phyloP scores from a whole-genome alignment of 345 rosid genomes.

The Syzygium grande region DNA sequence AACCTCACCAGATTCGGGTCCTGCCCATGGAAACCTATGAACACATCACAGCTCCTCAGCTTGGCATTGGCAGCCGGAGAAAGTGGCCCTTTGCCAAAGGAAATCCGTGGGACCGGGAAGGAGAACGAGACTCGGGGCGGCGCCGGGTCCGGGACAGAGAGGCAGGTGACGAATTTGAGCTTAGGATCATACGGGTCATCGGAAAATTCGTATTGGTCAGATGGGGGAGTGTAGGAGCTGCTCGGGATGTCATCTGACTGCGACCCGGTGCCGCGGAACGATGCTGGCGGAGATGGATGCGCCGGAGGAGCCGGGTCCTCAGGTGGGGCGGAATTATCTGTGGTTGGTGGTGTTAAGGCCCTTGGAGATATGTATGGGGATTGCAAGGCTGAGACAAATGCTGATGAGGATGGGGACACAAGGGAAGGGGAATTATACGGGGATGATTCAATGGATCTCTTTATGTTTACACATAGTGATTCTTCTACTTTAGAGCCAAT shows the following conservation, averaged over 20 bases:
- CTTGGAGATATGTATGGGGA: slow-evolving; percentile 95
- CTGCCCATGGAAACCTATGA: slow-evolving; percentile 79
- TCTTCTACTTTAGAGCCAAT: slow-evolving; percentile 5
- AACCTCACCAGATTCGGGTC: slow-evolving; percentile 73
- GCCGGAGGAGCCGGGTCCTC: background rate
- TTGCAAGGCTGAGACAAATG: slow-evolving; percentile 87
- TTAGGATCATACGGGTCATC: slow-evolving; percentile 58
- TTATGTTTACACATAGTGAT: slow-evolving; percentile 26
- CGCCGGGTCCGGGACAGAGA: slow-evolving; percentile 41
- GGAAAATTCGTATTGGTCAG: slow-evolving; percentile 74
- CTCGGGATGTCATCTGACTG: slow-evolving; percentile 64
- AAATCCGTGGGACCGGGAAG: slow-evolving; percentile 80
- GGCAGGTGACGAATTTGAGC: slow-evolving; percentile 50
- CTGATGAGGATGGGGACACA: slow-evolving; percentile 87
- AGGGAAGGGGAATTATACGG: slow-evolving; percentile 70
- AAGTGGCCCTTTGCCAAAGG: slow-evolving; percentile 61
- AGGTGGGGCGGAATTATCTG: background rate
- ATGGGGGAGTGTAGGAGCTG: slow-evolving; percentile 86
- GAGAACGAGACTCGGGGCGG: slow-evolving; percentile 78
- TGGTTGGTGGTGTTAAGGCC: slow-evolving; percentile 30
- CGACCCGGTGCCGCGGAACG: slow-evolving; percentile 21
- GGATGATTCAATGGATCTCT: slow-evolving; percentile 32
- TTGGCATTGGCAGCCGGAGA: slow-evolving; percentile 63
- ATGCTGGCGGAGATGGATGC: slow-evolving; percentile 27
- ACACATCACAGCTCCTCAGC: slow-evolving; percentile 89